These are phyloP conservation scores for Hygrophoropsis aurantiaca DNA, from an alignment of 768 basidiomycete genomes.

Conservation along the genomic window DNA sequence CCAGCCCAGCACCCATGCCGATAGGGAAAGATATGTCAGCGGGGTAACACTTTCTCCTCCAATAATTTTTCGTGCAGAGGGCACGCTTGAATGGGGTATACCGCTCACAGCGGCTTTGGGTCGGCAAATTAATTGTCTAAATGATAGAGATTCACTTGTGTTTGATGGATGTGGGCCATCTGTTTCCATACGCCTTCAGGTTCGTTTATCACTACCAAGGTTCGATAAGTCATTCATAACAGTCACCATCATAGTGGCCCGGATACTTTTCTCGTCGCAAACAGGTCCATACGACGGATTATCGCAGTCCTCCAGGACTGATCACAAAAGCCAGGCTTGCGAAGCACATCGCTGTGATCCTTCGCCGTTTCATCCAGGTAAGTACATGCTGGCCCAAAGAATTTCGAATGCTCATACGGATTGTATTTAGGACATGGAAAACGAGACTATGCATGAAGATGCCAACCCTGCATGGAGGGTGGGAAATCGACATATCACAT, in stretches of 20 bases:
- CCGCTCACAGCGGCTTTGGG: slow-evolving; percentile 58
- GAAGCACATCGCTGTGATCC: slow-evolving; percentile 67
- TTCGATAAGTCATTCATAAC: background rate
- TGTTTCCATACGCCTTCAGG: slow-evolving; percentile 71
- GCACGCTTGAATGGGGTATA: slow-evolving; percentile 59
- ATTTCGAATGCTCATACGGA: background rate
- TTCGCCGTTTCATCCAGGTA: slow-evolving; percentile 63
- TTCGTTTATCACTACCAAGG: slow-evolving; percentile 26
- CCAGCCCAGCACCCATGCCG: slow-evolving; percentile 68
- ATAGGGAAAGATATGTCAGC: slow-evolving; percentile 71
- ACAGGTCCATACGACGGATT: slow-evolving; percentile 75
- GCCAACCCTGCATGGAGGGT: slow-evolving; percentile 58
- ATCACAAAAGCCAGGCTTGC: slow-evolving; percentile 71
- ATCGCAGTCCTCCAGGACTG: slow-evolving; percentile 68
- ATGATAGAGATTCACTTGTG: slow-evolving; percentile 55
- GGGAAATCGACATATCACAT: slow-evolving; percentile 49
- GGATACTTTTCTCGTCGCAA: slow-evolving; percentile 71
- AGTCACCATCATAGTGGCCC: slow-evolving; percentile 55
- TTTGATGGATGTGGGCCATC: slow-evolving; percentile 69
- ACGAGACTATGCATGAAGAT: slow-evolving; percentile 53
- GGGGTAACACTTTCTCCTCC: slow-evolving; percentile 59
- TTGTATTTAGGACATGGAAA: slow-evolving; percentile 47
- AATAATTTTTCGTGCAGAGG: slow-evolving; percentile 57
- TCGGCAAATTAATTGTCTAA: slow-evolving; percentile 53
- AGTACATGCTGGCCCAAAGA: slow-evolving; percentile 14